A percentile compares a stretch with the other conserved stretches of the same genome.
These are phyloP conservation scores for Colletotrichum echinochloae DNA, from an alignment of 2,329 filamentous ascomycete species.

Conservation along the genomic window DNA sequence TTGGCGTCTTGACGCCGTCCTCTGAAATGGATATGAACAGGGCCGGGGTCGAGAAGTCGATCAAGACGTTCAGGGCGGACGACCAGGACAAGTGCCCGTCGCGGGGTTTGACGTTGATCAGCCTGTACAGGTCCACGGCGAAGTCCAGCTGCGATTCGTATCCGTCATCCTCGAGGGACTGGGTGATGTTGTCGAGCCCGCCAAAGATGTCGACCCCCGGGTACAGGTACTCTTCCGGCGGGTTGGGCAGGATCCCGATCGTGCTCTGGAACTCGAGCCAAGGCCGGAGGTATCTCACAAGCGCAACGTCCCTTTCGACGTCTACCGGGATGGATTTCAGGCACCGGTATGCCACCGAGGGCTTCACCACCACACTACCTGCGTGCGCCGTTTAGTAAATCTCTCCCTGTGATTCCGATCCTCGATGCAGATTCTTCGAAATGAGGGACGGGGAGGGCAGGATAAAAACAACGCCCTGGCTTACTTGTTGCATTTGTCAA, in stretches of 20 bases:
- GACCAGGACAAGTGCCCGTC: constrained; percentile 41
- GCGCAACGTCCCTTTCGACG: constrained; percentile 27
- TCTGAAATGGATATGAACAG: constrained; percentile 41
- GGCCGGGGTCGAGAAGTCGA: constrained; percentile 31
- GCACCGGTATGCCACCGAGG: constrained; percentile 41
- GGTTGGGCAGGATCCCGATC: constrained; percentile 39
- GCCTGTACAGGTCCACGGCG: constrained; percentile 40
- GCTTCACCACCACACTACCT: constrained; percentile 27
- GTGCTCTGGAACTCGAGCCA: constrained; percentile 43
- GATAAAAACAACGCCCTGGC: neutral
- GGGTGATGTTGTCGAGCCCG: constrained; percentile 41
- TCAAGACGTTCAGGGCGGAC: constrained; percentile 26
- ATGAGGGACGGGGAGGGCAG: too few species aligned
- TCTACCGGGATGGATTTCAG: constrained; percentile 41
- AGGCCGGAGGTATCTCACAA: constrained; percentile 41
- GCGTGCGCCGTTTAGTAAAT: neutral
- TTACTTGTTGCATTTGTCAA: neutral
- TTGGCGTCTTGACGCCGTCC: constrained; percentile 36
- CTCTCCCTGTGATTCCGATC: too few species aligned
- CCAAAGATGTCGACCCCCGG: constrained; percentile 42
- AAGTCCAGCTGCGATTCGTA: constrained; percentile 43
- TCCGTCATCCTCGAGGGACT: constrained; percentile 24
- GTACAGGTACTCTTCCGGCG: constrained; percentile 42
- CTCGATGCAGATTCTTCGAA: too few species aligned
- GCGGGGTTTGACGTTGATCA: constrained; percentile 35